Conservation (phyloP, 345 rosid species). For the Boechera stricta region DNA sequence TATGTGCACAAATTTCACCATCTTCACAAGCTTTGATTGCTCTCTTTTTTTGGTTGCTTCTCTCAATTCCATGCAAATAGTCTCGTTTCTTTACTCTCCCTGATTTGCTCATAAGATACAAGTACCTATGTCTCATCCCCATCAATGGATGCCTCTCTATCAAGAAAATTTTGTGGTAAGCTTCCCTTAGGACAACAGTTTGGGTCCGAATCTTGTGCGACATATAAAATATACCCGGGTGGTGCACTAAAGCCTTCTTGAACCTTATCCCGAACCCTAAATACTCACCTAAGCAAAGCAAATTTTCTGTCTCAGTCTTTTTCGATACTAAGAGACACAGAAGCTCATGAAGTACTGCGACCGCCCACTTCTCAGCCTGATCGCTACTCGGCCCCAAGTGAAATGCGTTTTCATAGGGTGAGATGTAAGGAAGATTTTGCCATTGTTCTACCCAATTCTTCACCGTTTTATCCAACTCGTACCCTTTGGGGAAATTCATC, state of each 20-base stretch:
- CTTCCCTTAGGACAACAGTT: slow-evolving; percentile 82
- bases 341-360: slow-evolving; percentile 81
- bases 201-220: slow-evolving; percentile 84
- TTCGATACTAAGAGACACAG: slow-evolving; percentile 65
- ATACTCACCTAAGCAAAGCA: slow-evolving; percentile 68
- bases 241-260: slow-evolving; percentile 68
- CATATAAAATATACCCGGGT: slow-evolving; percentile 83
- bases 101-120: slow-evolving; percentile 68
- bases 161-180: slow-evolving; percentile 69
- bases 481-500: slow-evolving; percentile 79
- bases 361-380: slow-evolving; percentile 82
- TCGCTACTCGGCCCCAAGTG: slow-evolving; percentile 65
- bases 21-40: slow-evolving; percentile 16
- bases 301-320: slow-evolving; percentile 75
- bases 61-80: slow-evolving; percentile 7
- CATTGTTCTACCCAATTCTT: slow-evolving; percentile 75
- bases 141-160: slow-evolving; percentile 70
- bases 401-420: slow-evolving; percentile 72
- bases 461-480: slow-evolving; percentile 63
- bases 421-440: slow-evolving; percentile 81
- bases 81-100: slow-evolving; percentile 26
- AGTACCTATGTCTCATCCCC: slow-evolving; percentile 83
- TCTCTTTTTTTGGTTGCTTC: slow-evolving; percentile 20
- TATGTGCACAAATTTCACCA: background rate
- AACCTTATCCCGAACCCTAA: slow-evolving; percentile 68